Base-by-base conservation (phyloP, 2,329 filamentous ascomycete species). In the Diaporthe nobilis region DNA sequence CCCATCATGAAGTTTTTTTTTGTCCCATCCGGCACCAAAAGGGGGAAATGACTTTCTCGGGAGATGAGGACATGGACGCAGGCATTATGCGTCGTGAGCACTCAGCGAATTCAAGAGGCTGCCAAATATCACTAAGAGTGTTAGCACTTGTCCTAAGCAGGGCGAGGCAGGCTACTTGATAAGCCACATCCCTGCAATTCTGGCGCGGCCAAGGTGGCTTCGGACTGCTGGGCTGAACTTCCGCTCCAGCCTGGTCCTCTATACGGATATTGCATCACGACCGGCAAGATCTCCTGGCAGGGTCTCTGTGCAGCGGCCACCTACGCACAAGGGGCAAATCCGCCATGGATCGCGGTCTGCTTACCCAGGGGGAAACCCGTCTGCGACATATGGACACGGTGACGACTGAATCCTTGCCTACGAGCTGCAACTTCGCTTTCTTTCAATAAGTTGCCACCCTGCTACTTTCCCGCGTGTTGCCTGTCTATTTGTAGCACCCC, bases 181-280 rank as follows among this genome's bases (percentile, higher is more conserved):
- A 63, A 68, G 74, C 74, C 47, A 31, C 37, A 75, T 67, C 75
- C 75, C 70, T 72, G 75, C 58, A 76, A 28, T 22, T 5, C 22
- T 67, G 47, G 47, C 44, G 57, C 39, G 34, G 39, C 57, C 58
- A 49, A 39, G 71, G 70, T 53, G 58, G 72, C 60, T 72, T 75
- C 72, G 55, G 51, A 58, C 42, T 67, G 37, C 67, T 60, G 49
- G 37, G 57, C 57, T 71, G 70, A 76, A 70, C 49, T 68, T 67
- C 58, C 37, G 65, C 42, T 31, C 75, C 37, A 60, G 55, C 49
- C 20, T 71, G 58, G 72, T 57, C 67, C 34, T 42, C 71, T 61
- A 74, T 68, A 61, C 55, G 31, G 44, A 39, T 28, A 44, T 37
- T 42, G 17, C 60, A 37, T 71, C 55, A 34, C 58, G n/a, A 44